A percentile compares a stretch with the other conserved stretches of the same genome.
Evolutionary conservation across 768 basidiomycete species (phyloP).

Genomic region (Leucocoprinus leucothites): DNA sequence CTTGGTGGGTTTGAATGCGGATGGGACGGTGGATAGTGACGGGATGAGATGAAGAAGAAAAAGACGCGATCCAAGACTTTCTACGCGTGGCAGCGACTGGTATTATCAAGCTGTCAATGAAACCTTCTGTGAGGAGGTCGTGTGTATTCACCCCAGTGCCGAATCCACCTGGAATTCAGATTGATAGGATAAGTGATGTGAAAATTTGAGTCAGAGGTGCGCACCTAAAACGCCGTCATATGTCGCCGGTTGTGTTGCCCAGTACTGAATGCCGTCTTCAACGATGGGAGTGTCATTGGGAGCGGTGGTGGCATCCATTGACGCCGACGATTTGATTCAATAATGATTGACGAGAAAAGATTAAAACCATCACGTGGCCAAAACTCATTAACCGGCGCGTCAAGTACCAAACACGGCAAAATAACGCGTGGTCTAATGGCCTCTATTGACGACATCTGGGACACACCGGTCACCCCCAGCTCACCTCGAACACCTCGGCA

Average conservation of each 20-base stretch:
- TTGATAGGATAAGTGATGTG: neutral
- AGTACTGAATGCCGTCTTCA: conserved; percentile 80
- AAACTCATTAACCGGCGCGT: conserved; percentile 22
- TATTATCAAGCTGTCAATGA: conserved; percentile 12
- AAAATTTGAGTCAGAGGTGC: neutral
- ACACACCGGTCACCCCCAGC: conserved; percentile 39
- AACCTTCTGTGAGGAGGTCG: neutral
- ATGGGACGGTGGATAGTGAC: conserved; percentile 72
- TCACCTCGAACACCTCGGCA: conserved; percentile 14
- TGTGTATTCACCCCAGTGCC: conserved; percentile 54
- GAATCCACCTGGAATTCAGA: conserved; percentile 27
- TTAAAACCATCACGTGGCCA: conserved; percentile 19
- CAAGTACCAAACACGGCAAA: conserved; percentile 29
- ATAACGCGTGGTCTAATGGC: conserved; percentile 42
- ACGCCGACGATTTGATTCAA: neutral
- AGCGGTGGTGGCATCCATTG: conserved; percentile 9
- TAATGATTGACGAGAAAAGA: conserved; percentile 12
- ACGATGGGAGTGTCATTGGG: conserved; percentile 47
- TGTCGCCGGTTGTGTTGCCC: conserved; percentile 77
- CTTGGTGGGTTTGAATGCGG: conserved; percentile 57
- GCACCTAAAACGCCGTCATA: conserved; percentile 80
- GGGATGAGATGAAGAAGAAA: conserved; percentile 83
- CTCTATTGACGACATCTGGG: conserved; percentile 59
- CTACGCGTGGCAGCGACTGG: conserved; percentile 85
- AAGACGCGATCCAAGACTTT: conserved; percentile 85